Evolutionary conservation across 2,329 filamentous ascomycete species (phyloP).

Genomic region (Xylariaceae sp.): DNA sequence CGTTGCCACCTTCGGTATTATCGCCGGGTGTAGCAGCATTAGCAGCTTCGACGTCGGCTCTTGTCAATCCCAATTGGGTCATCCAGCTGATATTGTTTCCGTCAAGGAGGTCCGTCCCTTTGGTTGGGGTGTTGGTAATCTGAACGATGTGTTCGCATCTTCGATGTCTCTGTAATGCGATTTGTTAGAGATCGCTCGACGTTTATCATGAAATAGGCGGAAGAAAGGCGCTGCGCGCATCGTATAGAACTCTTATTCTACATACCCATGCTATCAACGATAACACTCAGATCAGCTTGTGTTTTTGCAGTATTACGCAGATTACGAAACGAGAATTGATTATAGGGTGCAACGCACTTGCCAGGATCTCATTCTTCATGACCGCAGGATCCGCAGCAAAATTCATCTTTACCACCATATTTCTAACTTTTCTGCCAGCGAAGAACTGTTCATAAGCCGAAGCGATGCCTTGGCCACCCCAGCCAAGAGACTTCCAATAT

Average conservation of each 20-base stretch:
- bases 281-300: no score
- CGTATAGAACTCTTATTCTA: no score
- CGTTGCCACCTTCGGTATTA: not conserved
- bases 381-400: not conserved
- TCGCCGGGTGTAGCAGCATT: not conserved
- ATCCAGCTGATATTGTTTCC: not conserved
- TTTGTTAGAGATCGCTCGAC: no score
- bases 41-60: not conserved
- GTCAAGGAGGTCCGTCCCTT: not conserved
- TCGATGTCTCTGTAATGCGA: not conserved
- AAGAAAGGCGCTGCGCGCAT: no score
- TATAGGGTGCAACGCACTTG: not conserved
- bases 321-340: no score
- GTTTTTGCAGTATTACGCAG: no score
- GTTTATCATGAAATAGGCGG: not conserved
- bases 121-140: not conserved
- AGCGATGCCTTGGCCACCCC: constrained; percentile 14
- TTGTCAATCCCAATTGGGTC: not conserved
- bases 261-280: no score
- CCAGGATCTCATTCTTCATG: not conserved
- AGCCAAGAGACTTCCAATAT: constrained; percentile 11
- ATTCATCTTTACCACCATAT: constrained; percentile 9
- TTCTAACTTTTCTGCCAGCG: not conserved
- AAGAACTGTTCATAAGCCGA: constrained; percentile 3
- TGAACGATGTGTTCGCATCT: constrained; percentile 14